Percentiles rank a stretch among this genome's conserved stretches.
Evolutionary conservation across 805 yeast species (phyloP).

Genomic region (Candida argentea): DNA sequence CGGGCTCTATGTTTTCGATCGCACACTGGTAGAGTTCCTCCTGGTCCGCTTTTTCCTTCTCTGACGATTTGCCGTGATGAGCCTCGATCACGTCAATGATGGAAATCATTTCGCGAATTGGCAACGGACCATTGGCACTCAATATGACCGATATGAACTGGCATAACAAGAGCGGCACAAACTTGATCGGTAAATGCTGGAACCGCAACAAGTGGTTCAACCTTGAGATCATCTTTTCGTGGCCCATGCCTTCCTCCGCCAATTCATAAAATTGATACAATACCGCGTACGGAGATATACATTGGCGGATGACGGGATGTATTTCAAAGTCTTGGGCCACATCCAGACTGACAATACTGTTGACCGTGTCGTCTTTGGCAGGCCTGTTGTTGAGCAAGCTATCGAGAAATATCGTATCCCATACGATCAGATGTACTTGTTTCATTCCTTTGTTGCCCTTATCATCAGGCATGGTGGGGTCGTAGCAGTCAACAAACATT

Average conservation of each 20-base stretch:
- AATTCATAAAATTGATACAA: constrained; percentile 39
- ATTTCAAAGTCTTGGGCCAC: constrained; percentile 26
- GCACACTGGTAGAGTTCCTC: constrained; percentile 21
- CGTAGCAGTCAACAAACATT: constrained; percentile 56
- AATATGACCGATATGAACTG: constrained; percentile 35
- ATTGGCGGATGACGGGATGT: constrained; percentile 54
- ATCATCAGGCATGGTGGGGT: constrained; percentile 15
- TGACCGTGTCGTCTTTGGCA: constrained; percentile 46
- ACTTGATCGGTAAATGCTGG: constrained; percentile 36
- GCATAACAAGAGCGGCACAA: constrained; percentile 38
- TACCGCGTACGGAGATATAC: constrained; percentile 63
- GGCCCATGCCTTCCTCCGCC: constrained; percentile 5
- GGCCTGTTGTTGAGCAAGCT: constrained; percentile 42
- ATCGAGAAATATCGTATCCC: constrained; percentile 54
- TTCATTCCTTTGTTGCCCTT: constrained; percentile 23
- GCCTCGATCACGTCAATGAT: constrained; percentile 30
- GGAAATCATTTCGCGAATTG: constrained; percentile 22
- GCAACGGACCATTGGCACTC: constrained; percentile 6
- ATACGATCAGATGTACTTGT: constrained; percentile 41
- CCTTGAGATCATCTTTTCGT: constrained; percentile 27
- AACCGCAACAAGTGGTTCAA: constrained; percentile 40
- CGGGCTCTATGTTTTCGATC: constrained; percentile 14
- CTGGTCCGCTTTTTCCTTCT: constrained; percentile 16
- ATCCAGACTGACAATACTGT: constrained; percentile 32
- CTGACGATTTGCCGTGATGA: constrained; percentile 17